A percentile compares a stretch with the other conserved stretches of the same genome.
Conservation (phyloP, 805 yeast species). For the Kodamaea kakaduensis region DNA sequence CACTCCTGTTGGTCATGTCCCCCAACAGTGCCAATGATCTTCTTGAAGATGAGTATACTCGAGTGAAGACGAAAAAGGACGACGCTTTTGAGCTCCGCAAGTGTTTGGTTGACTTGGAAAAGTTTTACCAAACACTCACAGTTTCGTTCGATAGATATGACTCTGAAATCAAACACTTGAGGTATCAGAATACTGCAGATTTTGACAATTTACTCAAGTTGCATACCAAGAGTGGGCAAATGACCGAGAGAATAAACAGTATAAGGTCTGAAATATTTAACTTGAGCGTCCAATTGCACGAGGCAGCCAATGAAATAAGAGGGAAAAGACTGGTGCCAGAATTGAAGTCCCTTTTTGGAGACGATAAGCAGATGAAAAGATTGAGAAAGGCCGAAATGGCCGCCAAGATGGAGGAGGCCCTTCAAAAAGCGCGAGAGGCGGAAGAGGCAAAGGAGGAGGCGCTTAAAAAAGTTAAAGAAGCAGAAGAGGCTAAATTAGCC, state of each 20-base stretch:
- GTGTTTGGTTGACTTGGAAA: slow-evolving; percentile 12
- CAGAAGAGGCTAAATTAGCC: too few species aligned
- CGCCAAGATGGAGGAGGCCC: too few species aligned
- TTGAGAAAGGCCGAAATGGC: not conserved
- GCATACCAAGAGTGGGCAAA: slow-evolving; percentile 7
- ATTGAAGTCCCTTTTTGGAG: not conserved
- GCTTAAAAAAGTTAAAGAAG: too few species aligned
- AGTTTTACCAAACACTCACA: slow-evolving; percentile 9
- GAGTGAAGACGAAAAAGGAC: not conserved
- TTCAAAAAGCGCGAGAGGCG: too few species aligned
- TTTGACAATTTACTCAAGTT: slow-evolving; percentile 9
- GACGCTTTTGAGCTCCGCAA: slow-evolving; percentile 10
- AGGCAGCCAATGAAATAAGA: slow-evolving; percentile 2
- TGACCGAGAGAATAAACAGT: slow-evolving; percentile 7
- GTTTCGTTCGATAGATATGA: slow-evolving; percentile 10
- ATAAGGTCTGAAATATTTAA: slow-evolving; percentile 10
- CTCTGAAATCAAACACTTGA: slow-evolving; percentile 8
- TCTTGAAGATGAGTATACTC: slow-evolving; percentile 4
- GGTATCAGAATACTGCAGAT: slow-evolving; percentile 11
- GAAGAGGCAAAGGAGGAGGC: too few species aligned
- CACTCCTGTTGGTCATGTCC: not conserved
- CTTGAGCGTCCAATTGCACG: slow-evolving; percentile 10
- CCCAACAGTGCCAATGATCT: slow-evolving; percentile 10
- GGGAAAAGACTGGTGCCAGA: not conserved
- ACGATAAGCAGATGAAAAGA: not conserved